These are phyloP conservation scores for Tetrastigma voinierianum DNA, from an alignment of 164 flowering plant species.

Conservation along the genomic window DNA sequence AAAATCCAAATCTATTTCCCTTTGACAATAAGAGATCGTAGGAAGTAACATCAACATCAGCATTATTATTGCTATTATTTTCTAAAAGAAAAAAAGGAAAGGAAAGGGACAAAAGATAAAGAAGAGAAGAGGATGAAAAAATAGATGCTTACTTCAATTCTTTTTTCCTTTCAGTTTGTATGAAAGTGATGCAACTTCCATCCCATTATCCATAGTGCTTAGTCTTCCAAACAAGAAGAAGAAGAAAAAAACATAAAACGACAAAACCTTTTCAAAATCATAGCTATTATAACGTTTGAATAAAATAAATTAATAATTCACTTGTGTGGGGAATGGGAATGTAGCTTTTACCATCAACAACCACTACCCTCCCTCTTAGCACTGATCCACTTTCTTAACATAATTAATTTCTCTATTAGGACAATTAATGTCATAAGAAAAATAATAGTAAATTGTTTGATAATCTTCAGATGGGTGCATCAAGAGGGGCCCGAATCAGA, in stretches of 20 bases:
- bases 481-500: not conserved
- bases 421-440: not conserved
- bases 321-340: constrained; percentile 1
- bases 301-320: too few species aligned
- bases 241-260: not conserved
- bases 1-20: not conserved
- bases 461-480: not conserved
- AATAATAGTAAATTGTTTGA: not conserved
- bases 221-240: not conserved
- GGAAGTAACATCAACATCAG: constrained; percentile 1
- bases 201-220: not conserved
- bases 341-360: not conserved
- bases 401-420: not conserved
- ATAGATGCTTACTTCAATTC: not conserved
- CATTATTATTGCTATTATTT: not conserved
- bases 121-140: not conserved
- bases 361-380: not conserved
- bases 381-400: not conserved
- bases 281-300: not conserved
- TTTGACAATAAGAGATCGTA: constrained; percentile 1
- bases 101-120: not conserved
- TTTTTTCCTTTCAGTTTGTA: not conserved
- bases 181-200: not conserved
- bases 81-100: not conserved
- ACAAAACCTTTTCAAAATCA: constrained; percentile 1